Evolutionary conservation across 495 filamentous ascomycete genomes (phyloP), one percentile per base, ranked within the genome.

Genomic region (Podospora appendiculata): DNA sequence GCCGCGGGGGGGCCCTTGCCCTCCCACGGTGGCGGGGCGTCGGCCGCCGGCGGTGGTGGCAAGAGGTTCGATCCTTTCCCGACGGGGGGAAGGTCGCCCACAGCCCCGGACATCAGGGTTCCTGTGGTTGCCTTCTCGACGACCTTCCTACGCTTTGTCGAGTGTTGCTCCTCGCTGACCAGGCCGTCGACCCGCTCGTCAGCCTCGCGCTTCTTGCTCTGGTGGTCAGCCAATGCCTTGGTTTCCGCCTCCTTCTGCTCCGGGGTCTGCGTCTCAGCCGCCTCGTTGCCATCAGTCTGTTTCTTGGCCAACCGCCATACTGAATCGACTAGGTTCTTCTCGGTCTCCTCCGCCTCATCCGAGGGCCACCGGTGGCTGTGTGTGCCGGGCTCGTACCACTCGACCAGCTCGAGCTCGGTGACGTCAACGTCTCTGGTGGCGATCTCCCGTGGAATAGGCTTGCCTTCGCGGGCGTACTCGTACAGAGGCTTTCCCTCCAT

Each of bases 381-480:
- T 19, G 78, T 85, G 1, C 88, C 90, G 4, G 86, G 85, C 54
- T 91, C 88, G 67, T 88, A 82, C 86, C 90, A 97, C 65, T 95
- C 88, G 39, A 92, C 58, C 50, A 97, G 60, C 61, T 94, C 86
- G 56, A 97, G 64, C 19, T 86, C 77, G 44, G 75, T 58, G 1
- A 93, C 88, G 48, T 86, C 82, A 4, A 97, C 87, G 0, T 85
- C 82, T 48, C 93, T 69, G 51, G 84, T 76, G 66, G 89, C 76
- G 47, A 99, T 93, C 68, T 94, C 87, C 50, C 83, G 72, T 3
- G 92, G 92, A 8, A 91, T 80, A 47, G 84, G 77, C 62, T 86
- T 88, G 1, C 94, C 94, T 63, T 88, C 88, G 12, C 94, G 74
- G 32, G 94, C 94, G 70, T 97, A 97, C 73, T 99, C 90, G 60